phyloP scores from a whole-genome alignment of 2,329 filamentous ascomycete genomes.

The Ophiostoma australiae region DNA sequence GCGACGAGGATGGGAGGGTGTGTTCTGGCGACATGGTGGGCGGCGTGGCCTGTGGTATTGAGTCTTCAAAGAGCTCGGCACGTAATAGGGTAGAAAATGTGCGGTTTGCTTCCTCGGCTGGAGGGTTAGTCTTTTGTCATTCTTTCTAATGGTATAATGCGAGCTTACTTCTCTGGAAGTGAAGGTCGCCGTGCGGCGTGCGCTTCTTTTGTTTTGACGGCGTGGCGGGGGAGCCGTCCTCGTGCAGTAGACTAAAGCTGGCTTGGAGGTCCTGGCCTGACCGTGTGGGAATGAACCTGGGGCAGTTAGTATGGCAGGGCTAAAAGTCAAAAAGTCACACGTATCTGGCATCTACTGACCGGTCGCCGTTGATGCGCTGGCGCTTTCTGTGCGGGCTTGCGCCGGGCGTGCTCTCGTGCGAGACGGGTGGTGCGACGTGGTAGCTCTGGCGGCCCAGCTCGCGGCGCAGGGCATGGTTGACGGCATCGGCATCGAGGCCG shows the following conservation, averaged over 20 bases:
- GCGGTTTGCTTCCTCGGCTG: constrained; percentile 87
- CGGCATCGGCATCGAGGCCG: constrained; percentile 45
- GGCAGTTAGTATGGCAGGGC: not conserved
- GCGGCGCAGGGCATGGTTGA: constrained; percentile 48
- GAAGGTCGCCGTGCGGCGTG: constrained; percentile 79
- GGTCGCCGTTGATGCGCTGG: constrained; percentile 56
- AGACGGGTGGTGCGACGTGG: constrained; percentile 27
- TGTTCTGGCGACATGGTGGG: constrained; percentile 58
- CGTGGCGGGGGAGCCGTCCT: constrained; percentile 88
- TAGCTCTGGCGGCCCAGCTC: constrained; percentile 40
- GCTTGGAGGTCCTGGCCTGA: constrained; percentile 90
- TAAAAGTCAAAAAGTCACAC: too few species aligned
- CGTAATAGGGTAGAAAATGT: constrained; percentile 85
- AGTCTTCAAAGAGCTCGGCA: constrained; percentile 85
- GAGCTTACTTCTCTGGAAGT: constrained; percentile 85
- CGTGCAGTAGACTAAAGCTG: constrained; percentile 85
- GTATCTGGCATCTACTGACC: constrained; percentile 41
- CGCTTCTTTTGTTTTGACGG: constrained; percentile 81
- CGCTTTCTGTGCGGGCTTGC: constrained; percentile 55
- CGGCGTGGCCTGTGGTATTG: constrained; percentile 74
- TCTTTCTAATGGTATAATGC: not conserved
- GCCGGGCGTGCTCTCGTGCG: constrained; percentile 49
- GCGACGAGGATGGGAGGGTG: constrained; percentile 44
- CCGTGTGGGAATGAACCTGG: constrained; percentile 89
- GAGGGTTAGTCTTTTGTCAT: not conserved